Base-by-base conservation (phyloP, 2,329 filamentous ascomycete species). In the Fusarium sp. region DNA sequence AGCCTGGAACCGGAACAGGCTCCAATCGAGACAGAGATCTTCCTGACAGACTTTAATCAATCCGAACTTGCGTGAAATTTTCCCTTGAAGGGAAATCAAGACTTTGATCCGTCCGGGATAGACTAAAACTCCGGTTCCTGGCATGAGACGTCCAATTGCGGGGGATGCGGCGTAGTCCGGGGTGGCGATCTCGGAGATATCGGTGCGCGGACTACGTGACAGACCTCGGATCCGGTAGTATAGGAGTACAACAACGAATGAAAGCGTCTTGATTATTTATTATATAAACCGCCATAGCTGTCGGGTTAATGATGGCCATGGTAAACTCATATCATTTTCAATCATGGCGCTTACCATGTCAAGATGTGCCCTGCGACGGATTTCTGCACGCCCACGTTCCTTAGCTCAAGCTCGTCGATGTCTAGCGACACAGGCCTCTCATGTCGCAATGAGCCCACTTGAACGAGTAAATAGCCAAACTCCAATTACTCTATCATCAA, bases 401-500 rank as follows among this genome's bases (percentile, higher is more conserved):
- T 10, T 21, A 1, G 0, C 13, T 7, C 55, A 28, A 11, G n/a
- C 11, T 7, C 28, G 21, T 14, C 55, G 48, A 26, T 34, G n/a
- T 2, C n/a, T 52, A 16, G 51, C 63, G 19, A 65, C 62, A 4
- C 50, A 43, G 4, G 41, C 62, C 13, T 67, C 65, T 8, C 43
- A 58, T 44, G 59, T 73, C 11, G 58, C 70, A 3, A 26, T 74
- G 28, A 75, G 73, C 14, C 73, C 73, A 5, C 43, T 75, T 6
- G 70, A 75, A 14, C 69, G 69, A 9, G 69, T 70, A 18, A 25
- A 31, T 28, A 7, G 2, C 1, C 4, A 14, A 14, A 2, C 3
- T 1, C 4, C 13, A 3, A 6, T 49, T 21, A 1, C 26, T 48
- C 16, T 21, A 4, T 16, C 12, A 6, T 19, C 7, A 21, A 18